Evolutionary conservation across 1,139 yeast species (phyloP).

Genomic region (Komagataea norvegica): DNA sequence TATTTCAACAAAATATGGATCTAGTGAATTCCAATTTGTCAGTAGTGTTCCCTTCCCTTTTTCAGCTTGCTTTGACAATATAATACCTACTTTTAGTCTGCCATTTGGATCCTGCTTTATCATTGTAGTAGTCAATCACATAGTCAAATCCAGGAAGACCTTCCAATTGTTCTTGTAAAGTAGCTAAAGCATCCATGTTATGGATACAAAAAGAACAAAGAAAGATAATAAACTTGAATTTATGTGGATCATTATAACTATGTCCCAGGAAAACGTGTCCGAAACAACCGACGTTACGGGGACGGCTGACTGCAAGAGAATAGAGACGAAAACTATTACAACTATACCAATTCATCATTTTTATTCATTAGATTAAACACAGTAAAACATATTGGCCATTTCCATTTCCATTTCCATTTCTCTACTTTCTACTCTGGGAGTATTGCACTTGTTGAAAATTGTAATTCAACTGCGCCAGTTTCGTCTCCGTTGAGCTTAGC

Average conservation of each 20-base stretch:
- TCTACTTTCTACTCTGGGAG: background rate
- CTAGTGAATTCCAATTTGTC: too few relatives aligned
- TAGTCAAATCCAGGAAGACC: conserved; percentile 53
- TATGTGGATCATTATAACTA: too few relatives aligned
- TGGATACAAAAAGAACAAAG: too few relatives aligned
- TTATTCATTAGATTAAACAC: background rate
- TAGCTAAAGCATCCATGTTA: conserved; percentile 19
- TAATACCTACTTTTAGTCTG: conserved; percentile 42
- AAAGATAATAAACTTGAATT: too few relatives aligned
- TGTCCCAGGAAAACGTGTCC: too few relatives aligned
- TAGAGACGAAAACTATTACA: background rate
- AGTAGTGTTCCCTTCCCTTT: too few relatives aligned
- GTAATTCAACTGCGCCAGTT: conserved; percentile 31
- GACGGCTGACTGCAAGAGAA: background rate
- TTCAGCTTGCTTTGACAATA: too few relatives aligned
- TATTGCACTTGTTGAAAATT: conserved; percentile 11
- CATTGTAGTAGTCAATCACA: conserved; percentile 55
- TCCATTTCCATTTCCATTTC: background rate
- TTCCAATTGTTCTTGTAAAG: conserved; percentile 34
- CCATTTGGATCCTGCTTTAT: conserved; percentile 56
- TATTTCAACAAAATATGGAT: conserved; percentile 61
- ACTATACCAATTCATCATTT: background rate
- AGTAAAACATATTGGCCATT: background rate
- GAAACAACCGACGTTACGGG: too few relatives aligned
- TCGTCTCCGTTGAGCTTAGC: conserved; percentile 26